Base-by-base conservation (phyloP, 257 asterid genomes). In the Thymus quinquecostatus region DNA sequence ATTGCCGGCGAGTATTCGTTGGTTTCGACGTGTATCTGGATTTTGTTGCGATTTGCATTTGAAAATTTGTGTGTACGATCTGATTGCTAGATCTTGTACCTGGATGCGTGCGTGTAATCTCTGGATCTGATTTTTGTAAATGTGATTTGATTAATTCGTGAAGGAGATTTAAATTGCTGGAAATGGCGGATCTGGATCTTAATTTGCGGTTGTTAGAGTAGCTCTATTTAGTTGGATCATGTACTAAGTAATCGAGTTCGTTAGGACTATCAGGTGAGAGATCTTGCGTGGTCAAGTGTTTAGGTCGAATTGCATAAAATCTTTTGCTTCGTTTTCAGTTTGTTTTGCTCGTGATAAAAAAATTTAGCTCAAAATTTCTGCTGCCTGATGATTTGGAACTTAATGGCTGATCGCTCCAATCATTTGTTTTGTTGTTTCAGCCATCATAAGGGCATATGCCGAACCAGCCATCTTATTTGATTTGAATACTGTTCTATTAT, bases 181-280 rank as follows among this genome's bases (percentile, higher is more conserved):
- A 38, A 48, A 2, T 61, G 71, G 66, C 78, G 58, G 77, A 81
- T 81, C 80, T 68, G 30, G 81, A 71, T 54, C 40, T 68, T 63
- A 36, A 41, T 66, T 63, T 61, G 64, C 33, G 68, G 64, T 55
- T 29, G 14, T 49, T 56, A 12, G 56, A 13, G 28, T 38, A 67
- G 60, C 83, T 62, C 0, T 13, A 38, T 49, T 28, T 38, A 27
- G 64, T 41, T 56, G 64, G 58, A 2, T 66, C 43, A 47, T 21
- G 32, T 55, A 21, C 49, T 43, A 55, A 40, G 32, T 4, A 13
- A 9, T 49, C 36, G 60, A 53, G 41, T 50, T 67, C 8, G 55
- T 50, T 51, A 43, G 50, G 8, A 47, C 9, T 11, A 14, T 53
- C 55, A 61, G 58, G 48, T 58, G 53, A 65, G 30, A 5, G 28